Evolutionary conservation across 495 filamentous ascomycete species (phyloP).

Genomic region (Zalerion maritima): DNA sequence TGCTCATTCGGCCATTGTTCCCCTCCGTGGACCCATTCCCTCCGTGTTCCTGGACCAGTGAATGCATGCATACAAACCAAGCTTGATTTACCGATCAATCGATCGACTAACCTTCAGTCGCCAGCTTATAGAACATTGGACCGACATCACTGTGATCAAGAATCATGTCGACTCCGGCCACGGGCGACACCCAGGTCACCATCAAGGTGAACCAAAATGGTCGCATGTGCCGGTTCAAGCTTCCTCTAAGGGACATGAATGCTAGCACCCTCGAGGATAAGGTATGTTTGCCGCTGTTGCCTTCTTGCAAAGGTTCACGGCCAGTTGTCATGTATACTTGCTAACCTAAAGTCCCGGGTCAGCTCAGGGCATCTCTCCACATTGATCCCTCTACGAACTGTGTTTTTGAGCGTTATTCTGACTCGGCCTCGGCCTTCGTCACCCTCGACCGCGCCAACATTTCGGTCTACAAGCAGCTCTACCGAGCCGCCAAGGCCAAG

Average conservation of each 20-base stretch:
- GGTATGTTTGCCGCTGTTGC: slow-evolving; percentile 41
- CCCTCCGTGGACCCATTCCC: slow-evolving; percentile 2
- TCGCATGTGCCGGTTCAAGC: slow-evolving; percentile 67
- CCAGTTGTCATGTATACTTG: not conserved
- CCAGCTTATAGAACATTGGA: not conserved
- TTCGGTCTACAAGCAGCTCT: slow-evolving; percentile 89
- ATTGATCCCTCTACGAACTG: slow-evolving; percentile 54
- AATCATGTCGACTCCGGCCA: slow-evolving; percentile 40
- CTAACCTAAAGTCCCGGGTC: slow-evolving; percentile 10
- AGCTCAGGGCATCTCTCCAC: slow-evolving; percentile 64
- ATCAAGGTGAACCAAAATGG: slow-evolving; percentile 71
- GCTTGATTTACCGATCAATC: not conserved
- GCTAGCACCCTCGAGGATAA: slow-evolving; percentile 62
- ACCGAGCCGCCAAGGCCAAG: slow-evolving; percentile 95
- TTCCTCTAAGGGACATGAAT: slow-evolving; percentile 75
- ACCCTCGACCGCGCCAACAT: slow-evolving; percentile 62
- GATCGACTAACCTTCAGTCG: not conserved
- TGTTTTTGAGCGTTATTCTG: slow-evolving; percentile 88
- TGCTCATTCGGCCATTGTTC: slow-evolving; percentile 3
- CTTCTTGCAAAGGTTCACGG: not conserved
- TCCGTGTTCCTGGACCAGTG: not conserved
- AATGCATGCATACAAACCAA: not conserved
- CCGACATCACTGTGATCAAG: slow-evolving; percentile 2
- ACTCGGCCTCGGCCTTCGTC: slow-evolving; percentile 73
- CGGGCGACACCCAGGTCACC: slow-evolving; percentile 63